Conservation (phyloP, 2,329 filamentous ascomycete species). For the Neopestalotiopsis sp. region DNA sequence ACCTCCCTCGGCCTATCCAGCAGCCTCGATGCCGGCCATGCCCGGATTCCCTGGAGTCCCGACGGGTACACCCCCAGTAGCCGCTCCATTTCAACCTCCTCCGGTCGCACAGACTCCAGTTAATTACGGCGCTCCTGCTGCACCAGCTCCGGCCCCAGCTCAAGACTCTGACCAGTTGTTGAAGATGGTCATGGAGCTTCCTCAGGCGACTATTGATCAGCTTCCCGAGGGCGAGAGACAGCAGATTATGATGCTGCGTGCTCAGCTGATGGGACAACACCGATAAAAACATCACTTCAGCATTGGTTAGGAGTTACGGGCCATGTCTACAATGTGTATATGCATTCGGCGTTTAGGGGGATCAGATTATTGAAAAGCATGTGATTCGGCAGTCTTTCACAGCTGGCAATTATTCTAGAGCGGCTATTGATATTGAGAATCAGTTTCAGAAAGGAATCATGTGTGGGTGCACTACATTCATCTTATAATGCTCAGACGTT, state of each 20-base stretch:
- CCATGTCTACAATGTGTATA: conserved; percentile 15
- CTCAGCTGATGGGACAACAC: conserved; percentile 58
- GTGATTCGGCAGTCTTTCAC: background rate
- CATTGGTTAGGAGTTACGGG: conserved; percentile 11
- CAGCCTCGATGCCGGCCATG: conserved; percentile 38
- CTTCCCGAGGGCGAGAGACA: conserved; percentile 76
- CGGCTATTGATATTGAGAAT: background rate
- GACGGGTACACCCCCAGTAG: conserved; percentile 56
- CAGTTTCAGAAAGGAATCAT: background rate
- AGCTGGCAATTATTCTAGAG: background rate
- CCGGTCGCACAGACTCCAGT: conserved; percentile 32
- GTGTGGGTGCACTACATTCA: background rate
- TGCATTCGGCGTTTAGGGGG: conserved; percentile 1
- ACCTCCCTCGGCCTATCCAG: conserved; percentile 42
- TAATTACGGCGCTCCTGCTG: conserved; percentile 48
- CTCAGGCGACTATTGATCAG: conserved; percentile 79
- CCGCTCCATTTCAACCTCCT: conserved; percentile 52
- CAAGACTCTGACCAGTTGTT: conserved; percentile 75
- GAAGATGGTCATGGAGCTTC: conserved; percentile 80
- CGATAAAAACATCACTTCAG: conserved; percentile 25
- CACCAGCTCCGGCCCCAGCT: conserved; percentile 40
- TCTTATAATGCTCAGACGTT: background rate
- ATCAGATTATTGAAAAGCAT: conserved; percentile 12
- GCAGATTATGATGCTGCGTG: conserved; percentile 80
- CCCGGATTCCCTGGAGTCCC: conserved; percentile 44